Base-by-base conservation (phyloP, 2,329 filamentous ascomycete species). In the Lecanicillium sp. region DNA sequence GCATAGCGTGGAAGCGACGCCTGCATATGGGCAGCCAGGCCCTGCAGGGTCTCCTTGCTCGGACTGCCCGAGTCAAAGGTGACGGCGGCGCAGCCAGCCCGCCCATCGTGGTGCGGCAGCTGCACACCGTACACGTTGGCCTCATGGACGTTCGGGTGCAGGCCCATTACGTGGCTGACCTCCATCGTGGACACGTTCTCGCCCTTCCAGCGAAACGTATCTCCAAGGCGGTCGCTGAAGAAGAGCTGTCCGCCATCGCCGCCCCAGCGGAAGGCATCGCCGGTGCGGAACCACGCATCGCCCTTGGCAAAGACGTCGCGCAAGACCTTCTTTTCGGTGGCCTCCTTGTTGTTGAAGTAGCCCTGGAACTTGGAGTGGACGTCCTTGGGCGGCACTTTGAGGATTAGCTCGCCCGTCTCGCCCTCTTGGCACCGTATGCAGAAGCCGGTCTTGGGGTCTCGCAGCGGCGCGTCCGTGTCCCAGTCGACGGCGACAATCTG, bases 41-140 rank as follows among this genome's bases (percentile, higher is more conserved):
- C 75, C 13, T 61, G 58, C 37, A 89, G 60, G 0, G 70, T 52
- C 12, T 64, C 58, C 2, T 63, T 55, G 4, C 55, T 61, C 2
- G 67, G 61, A 14, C 55, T 48, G 1, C 58, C 64, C 17, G 17
- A 15, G 13, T 77, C 60, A 4, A 87, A 64, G 8, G 72, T 62
- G 1, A 92, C 60, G 4, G 85, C 82, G 0, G 81, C 87, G 50
- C 88, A 94, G 2, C 88, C 88, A 0, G 86, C 87, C 17, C 87
- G 73, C n/a, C 87, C 87, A 51, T 94, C 87, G 54, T 94, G 86
- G 47, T 84, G 71, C 0, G 87, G 87, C 8, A 94, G 61, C 31
- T 77, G 59, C 3, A 94, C 84, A 22, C 87, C 87, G 52, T 94
- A 94, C 17, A 94, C 87, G 49, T 94, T 94, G 22, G 84, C 83